These are phyloP conservation scores for Tuber indicum DNA, from an alignment of 495 filamentous ascomycete species.

Conservation along the genomic window DNA sequence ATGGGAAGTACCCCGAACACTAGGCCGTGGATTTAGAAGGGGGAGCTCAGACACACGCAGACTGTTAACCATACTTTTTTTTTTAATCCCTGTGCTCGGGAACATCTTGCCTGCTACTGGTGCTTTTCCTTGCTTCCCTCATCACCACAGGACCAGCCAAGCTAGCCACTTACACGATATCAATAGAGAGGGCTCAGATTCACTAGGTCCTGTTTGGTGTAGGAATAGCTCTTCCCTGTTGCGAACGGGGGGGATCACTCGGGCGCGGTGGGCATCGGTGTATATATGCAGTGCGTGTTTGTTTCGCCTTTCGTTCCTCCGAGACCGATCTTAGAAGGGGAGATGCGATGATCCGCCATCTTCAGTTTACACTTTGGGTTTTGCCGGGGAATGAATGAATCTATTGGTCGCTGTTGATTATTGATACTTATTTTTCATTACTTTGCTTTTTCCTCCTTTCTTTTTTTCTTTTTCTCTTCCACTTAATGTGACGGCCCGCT, in stretches of 20 bases:
- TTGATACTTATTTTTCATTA: neutral
- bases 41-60: neutral
- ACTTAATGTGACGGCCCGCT: neutral
- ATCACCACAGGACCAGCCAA: neutral
- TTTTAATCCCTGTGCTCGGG: neutral
- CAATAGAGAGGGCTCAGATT: neutral
- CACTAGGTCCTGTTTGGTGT: neutral
- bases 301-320: neutral
- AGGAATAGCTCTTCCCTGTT: neutral
- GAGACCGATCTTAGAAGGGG: neutral
- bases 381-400: neutral
- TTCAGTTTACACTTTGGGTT: neutral
- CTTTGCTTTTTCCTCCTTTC: neutral
- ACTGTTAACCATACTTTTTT: neutral
- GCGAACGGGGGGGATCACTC: neutral
- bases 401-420: neutral
- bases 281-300: neutral
- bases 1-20: neutral
- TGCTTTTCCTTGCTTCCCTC: neutral
- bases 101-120: no score
- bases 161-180: neutral
- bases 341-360: neutral
- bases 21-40: neutral
- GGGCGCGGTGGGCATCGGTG: no score
- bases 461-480: neutral